Conservation (phyloP, 352 stramenopile genomes). For the Lagenidium giganteum region DNA sequence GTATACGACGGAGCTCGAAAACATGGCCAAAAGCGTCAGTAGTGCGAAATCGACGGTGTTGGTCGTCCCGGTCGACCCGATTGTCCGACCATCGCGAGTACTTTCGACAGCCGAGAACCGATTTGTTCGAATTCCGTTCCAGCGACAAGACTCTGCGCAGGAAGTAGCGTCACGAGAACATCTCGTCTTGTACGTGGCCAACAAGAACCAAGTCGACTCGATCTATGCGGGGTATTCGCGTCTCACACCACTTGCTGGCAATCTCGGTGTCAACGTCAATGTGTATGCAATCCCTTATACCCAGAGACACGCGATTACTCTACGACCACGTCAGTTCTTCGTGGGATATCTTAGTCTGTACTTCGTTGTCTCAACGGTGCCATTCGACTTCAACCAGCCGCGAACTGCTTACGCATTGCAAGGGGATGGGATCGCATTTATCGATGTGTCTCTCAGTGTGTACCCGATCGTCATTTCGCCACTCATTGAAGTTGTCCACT, state of each 20-base stretch:
- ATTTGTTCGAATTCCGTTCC: constrained; percentile 39
- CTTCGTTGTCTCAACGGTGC: constrained; percentile 33
- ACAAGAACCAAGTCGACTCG: constrained; percentile 23
- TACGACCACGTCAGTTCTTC: constrained; percentile 22
- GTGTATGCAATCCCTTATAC: constrained; percentile 34
- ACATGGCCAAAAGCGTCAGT: background rate
- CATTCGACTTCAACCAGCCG: constrained; percentile 29
- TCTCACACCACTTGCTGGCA: constrained; percentile 8
- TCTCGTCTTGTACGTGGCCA: constrained; percentile 33
- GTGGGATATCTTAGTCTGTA: constrained; percentile 33
- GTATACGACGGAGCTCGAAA: constrained; percentile 6
- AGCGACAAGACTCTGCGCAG: constrained; percentile 22
- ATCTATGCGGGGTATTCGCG: constrained; percentile 28
- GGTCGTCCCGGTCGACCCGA: constrained; percentile 14
- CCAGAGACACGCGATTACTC: constrained; percentile 16
- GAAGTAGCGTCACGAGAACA: constrained; percentile 30
- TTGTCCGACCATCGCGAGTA: constrained; percentile 4
- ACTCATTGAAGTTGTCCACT: constrained; percentile 9
- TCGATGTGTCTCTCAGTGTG: constrained; percentile 30
- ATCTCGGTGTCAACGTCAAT: constrained; percentile 15
- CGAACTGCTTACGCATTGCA: constrained; percentile 22
- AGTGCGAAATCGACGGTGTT: background rate
- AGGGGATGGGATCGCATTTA: constrained; percentile 29
- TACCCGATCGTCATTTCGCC: constrained; percentile 16
- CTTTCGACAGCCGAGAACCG: constrained; percentile 11